phyloP scores from a whole-genome alignment of 2,329 filamentous ascomycete species.

The Dactylonectria macrodidyma region DNA sequence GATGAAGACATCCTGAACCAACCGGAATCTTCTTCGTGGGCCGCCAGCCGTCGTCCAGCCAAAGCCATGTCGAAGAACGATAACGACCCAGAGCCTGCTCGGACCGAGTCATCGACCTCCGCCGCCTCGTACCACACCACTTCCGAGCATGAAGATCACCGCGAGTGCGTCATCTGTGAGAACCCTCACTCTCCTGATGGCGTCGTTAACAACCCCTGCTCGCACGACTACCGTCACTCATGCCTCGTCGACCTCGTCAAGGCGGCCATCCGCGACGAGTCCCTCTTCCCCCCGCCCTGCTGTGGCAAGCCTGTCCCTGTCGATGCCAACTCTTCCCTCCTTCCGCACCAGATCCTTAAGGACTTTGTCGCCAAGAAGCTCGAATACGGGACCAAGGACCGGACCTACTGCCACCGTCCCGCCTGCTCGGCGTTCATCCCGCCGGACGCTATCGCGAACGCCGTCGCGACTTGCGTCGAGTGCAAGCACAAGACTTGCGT shows the following conservation, averaged over 20 bases:
- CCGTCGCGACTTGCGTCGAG: slow-evolving; percentile 57
- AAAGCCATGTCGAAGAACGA: too few species aligned
- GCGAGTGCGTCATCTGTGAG: slow-evolving; percentile 4
- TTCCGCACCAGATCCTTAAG: slow-evolving; percentile 53
- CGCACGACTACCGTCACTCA: slow-evolving; percentile 65
- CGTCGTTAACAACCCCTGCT: slow-evolving; percentile 4
- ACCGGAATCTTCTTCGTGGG: too few species aligned
- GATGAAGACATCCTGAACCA: too few species aligned
- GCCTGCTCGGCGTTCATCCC: slow-evolving; percentile 65
- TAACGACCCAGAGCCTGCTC: too few species aligned
- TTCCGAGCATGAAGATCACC: too few species aligned
- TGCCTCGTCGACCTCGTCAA: slow-evolving; percentile 65
- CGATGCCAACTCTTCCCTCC: slow-evolving; percentile 50
- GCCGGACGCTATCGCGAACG: slow-evolving; percentile 45
- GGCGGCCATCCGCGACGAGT: slow-evolving; percentile 62
- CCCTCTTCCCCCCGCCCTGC: slow-evolving; percentile 69
- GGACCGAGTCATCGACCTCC: too few species aligned
- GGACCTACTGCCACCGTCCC: slow-evolving; percentile 64
- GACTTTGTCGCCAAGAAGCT: slow-evolving; percentile 61
- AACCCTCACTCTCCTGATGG: not conserved
- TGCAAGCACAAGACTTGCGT: slow-evolving; percentile 64
- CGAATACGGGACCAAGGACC: slow-evolving; percentile 63
- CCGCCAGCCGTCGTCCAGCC: too few species aligned
- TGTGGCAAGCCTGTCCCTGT: slow-evolving; percentile 61
- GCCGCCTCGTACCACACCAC: too few species aligned